phyloP scores from a whole-genome alignment of 2,329 filamentous ascomycete genomes.

The Stagonosporopsis cucurbitacearum region DNA sequence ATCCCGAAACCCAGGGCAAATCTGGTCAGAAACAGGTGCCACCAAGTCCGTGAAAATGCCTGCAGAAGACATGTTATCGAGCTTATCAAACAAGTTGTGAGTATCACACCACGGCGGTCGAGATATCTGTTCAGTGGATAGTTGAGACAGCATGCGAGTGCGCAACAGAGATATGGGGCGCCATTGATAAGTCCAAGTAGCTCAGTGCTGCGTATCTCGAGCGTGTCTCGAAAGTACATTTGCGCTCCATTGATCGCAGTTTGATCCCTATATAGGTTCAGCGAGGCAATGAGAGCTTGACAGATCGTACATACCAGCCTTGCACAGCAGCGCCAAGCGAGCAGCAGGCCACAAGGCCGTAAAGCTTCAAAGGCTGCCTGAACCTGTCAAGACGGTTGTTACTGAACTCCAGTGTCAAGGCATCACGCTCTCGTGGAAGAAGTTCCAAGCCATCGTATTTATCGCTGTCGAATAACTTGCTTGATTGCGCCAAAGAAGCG shows the following conservation, averaged over 20 bases:
- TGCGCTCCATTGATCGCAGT: neutral
- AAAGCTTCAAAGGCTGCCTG: slow-evolving; percentile 31
- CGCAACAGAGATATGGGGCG: slow-evolving; percentile 31
- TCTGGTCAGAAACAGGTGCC: slow-evolving; percentile 15
- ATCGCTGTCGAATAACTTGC: neutral
- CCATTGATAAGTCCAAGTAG: slow-evolving; percentile 26
- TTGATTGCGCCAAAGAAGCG: neutral
- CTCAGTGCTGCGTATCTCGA: slow-evolving; percentile 15
- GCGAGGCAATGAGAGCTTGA: slow-evolving; percentile 3
- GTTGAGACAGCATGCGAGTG: slow-evolving; percentile 29
- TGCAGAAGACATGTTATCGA: slow-evolving; percentile 28
- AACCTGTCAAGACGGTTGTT: slow-evolving; percentile 27
- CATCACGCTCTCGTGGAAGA: neutral
- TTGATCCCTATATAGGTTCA: neutral
- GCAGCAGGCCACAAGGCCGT: slow-evolving; percentile 27
- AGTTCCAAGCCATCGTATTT: neutral
- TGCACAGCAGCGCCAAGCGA: slow-evolving; percentile 31
- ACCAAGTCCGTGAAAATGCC: slow-evolving; percentile 29
- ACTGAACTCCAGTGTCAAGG: neutral
- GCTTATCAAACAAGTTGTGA: slow-evolving; percentile 29
- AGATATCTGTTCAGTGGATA: slow-evolving; percentile 30
- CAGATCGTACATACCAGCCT: slow-evolving; percentile 21
- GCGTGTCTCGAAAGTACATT: neutral
- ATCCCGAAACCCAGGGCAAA: slow-evolving; percentile 43
- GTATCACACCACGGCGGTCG: slow-evolving; percentile 30